Conservation (phyloP, 805 yeast genomes). For the Saturnispora sanitii region DNA sequence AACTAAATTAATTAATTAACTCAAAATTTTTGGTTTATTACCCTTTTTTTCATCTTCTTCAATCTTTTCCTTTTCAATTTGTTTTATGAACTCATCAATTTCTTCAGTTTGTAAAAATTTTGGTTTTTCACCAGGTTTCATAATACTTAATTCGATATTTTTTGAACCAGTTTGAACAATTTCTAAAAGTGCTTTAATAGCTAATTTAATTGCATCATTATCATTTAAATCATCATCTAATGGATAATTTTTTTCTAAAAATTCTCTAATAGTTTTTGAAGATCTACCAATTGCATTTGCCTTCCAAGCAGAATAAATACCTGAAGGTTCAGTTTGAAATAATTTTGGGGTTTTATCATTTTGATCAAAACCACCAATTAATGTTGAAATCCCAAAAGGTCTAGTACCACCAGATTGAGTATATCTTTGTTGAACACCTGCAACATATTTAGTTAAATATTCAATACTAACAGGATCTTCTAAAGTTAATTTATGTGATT, state of each 20-base stretch:
- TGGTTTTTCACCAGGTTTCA: conserved; percentile 59
- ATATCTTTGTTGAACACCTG: conserved; percentile 95
- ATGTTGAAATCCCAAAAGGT: conserved; percentile 93
- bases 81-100: conserved; percentile 64
- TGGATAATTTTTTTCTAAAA: conserved; percentile 77
- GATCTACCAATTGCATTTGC: conserved; percentile 96
- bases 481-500: conserved; percentile 83
- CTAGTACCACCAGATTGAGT: conserved; percentile 98
- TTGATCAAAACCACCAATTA: conserved; percentile 92
- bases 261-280: conserved; percentile 89
- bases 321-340: conserved; percentile 95
- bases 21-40: conserved; percentile 24
- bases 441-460: conserved; percentile 85
- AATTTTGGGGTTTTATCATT: conserved; percentile 72
- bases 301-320: conserved; percentile 95
- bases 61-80: conserved; percentile 80
- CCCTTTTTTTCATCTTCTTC: conserved; percentile 72
- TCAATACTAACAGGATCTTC: conserved; percentile 92
- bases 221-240: conserved; percentile 33
- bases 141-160: conserved; percentile 85
- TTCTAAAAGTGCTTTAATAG: conserved; percentile 81
- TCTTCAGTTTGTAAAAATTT: conserved; percentile 57
- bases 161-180: conserved; percentile 98
- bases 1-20: too few species aligned
- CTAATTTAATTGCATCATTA: conserved; percentile 64